Percentiles rank a stretch among this genome's conserved stretches.
These are phyloP conservation scores for Penicillium diatomitis DNA, from an alignment of 495 filamentous ascomycete species.

Conservation along the genomic window DNA sequence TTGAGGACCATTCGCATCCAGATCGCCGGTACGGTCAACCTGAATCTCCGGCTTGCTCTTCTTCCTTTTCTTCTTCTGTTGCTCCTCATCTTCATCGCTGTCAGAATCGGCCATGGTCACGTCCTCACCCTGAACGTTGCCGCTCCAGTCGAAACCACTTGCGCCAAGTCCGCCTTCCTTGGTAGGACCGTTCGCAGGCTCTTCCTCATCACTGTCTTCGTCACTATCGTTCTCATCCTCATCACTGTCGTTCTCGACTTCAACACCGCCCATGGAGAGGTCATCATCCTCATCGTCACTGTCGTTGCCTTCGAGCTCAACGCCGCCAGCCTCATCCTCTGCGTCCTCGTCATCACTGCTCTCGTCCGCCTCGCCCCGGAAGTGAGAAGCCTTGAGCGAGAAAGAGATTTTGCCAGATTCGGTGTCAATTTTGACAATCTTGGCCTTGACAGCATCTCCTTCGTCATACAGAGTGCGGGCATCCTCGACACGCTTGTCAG, in stretches of 20 bases:
- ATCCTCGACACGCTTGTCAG: constrained; percentile 67
- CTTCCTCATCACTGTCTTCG: constrained; percentile 27
- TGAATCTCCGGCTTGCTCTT: constrained; percentile 69
- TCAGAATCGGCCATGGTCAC: constrained; percentile 33
- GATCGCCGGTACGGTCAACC: constrained; percentile 77
- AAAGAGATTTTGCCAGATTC: constrained; percentile 71
- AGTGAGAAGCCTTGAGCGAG: constrained; percentile 86
- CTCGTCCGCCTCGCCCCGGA: constrained; percentile 54
- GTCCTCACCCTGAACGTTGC: constrained; percentile 37
- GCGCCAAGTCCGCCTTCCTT: constrained; percentile 54
- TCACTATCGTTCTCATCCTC: constrained; percentile 20
- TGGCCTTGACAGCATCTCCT: constrained; percentile 86
- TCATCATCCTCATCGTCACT: constrained; percentile 21
- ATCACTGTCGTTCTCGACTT: constrained; percentile 44
- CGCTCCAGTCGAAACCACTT: constrained; percentile 84
- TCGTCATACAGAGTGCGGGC: constrained; percentile 75
- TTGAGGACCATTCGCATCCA: constrained; percentile 85
- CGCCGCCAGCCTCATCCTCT: constrained; percentile 35
- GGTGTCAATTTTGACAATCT: constrained; percentile 66
- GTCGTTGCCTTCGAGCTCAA: constrained; percentile 35
- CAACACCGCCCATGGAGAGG: constrained; percentile 39
- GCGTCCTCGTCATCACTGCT: constrained; percentile 41
- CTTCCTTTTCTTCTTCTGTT: constrained; percentile 67
- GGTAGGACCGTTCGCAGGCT: constrained; percentile 17
- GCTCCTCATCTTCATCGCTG: constrained; percentile 44